phyloP scores from a whole-genome alignment of 257 asterid species.

The Fraxinus americana region DNA sequence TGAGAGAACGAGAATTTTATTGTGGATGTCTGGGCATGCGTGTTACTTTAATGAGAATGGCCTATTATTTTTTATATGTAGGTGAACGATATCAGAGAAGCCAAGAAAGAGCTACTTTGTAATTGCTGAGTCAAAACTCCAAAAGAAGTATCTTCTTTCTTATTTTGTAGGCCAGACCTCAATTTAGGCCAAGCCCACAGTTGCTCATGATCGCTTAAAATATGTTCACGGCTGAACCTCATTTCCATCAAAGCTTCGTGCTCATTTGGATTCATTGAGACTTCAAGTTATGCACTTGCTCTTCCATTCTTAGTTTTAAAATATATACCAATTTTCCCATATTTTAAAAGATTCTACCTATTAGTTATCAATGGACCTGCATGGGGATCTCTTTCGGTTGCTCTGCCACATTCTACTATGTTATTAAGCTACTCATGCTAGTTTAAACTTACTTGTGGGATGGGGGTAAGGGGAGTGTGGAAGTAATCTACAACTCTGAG shows the following conservation, averaged over 20 bases:
- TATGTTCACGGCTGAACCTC: neutral
- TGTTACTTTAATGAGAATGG: neutral
- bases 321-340: too few relatives aligned
- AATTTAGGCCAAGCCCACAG: neutral
- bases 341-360: too few relatives aligned
- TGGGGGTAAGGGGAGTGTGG: too few relatives aligned
- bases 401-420: neutral
- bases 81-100: neutral
- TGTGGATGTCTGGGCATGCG: neutral
- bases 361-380: neutral
- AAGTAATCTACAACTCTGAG: too few relatives aligned
- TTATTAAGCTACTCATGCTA: neutral
- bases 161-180: neutral
- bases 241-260: neutral
- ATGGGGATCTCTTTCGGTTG: neutral
- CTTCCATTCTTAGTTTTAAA: too few relatives aligned
- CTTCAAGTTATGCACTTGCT: neutral
- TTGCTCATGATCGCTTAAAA: too few relatives aligned
- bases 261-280: neutral
- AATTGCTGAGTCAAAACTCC: neutral
- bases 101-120: neutral
- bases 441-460: neutral
- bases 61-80: neutral
- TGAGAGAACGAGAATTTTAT: neutral
- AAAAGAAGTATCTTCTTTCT: neutral